These are phyloP conservation scores for Colletotrichum destructivum DNA, from an alignment of 2,329 filamentous ascomycete genomes.

Conservation along the genomic window DNA sequence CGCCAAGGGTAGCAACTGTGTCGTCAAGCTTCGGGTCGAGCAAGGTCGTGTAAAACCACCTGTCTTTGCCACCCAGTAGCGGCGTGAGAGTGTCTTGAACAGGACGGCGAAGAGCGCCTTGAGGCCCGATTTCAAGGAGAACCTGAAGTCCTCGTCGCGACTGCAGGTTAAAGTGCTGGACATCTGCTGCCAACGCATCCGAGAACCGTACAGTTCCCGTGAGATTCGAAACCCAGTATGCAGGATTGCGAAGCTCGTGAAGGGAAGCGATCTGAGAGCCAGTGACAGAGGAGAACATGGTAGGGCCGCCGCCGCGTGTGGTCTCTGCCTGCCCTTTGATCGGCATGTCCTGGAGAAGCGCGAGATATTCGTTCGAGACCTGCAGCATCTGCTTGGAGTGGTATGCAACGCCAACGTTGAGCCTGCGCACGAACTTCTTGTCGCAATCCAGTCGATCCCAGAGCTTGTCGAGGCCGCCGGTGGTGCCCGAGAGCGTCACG, in stretches of 20 bases:
- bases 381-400: conserved; percentile 12
- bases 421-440: conserved; percentile 1
- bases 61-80: neutral
- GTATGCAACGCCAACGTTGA: conserved; percentile 9
- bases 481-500: no score
- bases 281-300: conserved; percentile 17
- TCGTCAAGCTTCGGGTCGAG: conserved; percentile 3
- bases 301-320: no score
- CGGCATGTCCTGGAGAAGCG: neutral
- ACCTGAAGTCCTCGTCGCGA: no score
- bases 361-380: neutral
- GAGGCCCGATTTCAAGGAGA: conserved; percentile 33
- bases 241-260: neutral
- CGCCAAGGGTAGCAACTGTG: conserved; percentile 4
- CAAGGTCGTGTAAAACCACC: neutral
- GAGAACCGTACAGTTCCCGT: neutral
- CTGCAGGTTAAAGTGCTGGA: no score
- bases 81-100: conserved; percentile 24
- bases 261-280: neutral
- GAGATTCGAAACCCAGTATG: conserved; percentile 18
- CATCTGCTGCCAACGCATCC: no score
- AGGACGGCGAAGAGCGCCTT: conserved; percentile 25
- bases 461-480: no score
- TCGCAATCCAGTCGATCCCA: no score
- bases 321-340: neutral